Evolutionary conservation across 805 yeast genomes (phyloP), one percentile per base, ranked within the genome.

Genomic region (Zygosaccharomyces kombuchaensis): DNA sequence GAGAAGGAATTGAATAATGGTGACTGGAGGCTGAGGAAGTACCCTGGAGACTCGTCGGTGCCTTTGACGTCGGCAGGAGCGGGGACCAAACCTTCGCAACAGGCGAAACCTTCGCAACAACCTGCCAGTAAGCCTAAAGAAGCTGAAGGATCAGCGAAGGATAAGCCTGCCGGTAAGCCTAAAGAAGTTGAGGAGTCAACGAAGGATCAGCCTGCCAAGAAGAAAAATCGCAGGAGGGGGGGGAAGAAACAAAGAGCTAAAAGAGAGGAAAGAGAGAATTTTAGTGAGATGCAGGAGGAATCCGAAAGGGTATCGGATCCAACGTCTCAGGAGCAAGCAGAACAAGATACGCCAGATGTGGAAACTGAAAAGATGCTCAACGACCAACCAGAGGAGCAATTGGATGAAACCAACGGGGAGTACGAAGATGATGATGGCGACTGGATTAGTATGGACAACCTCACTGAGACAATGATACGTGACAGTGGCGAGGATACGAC

Each of bases 381-480:
- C n/a, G 29, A 44, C 2, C 32, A 29, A 29, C 14, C 23, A 6
- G 31, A 38, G 16, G 44, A 45, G 13, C 62, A 56, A 6, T 48
- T 58, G 1, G 52, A 53, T 3, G 62, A 57, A 2, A 66, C 63
- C 12, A 65, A 59, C 9, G 66, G 59, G 7, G 82, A 77, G 36
- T 85, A 76, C 16, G 82, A 81, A 37, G 82, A 82, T 37, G 90
- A 81, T 45, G 91, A 85, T 46, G 89, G 87, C 34, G 96, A 86
- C 51, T 93, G 99, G 99, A 93, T 93, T 56, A 87, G 96, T 0
- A 84, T 93, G 2, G 96, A 86, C 2, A 93, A 89, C 57, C 67
- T 93, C 26, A 71, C 77, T 34, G 87, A 84, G 55, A 80, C 79
- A 43, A 74, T 87, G 61, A 63, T 81, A 32, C 82, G 81, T 60